phyloP scores from a whole-genome alignment of 192 early-diverging fungal species.

The Rhizophagus sp. region DNA sequence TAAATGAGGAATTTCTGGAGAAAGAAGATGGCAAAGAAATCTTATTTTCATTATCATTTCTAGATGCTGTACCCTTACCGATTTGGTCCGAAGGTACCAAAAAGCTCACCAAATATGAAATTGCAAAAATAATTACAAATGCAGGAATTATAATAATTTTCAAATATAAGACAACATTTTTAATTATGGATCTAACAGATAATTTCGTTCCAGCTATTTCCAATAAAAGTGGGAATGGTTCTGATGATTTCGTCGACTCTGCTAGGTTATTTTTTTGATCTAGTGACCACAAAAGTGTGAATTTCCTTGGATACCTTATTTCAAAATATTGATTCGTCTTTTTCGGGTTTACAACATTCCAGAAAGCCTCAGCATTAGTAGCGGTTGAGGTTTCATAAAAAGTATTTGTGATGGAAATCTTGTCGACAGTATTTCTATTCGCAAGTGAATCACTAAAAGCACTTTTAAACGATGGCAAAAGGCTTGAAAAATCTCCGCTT shows the following conservation, averaged over 20 bases:
- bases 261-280: not conserved
- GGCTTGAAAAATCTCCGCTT: not conserved
- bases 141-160: not conserved
- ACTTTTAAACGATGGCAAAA: not conserved
- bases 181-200: not conserved
- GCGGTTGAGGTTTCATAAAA: slow-evolving; percentile 7
- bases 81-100: slow-evolving; percentile 8
- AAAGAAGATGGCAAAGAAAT: not conserved
- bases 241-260: not conserved
- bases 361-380: slow-evolving; percentile 37
- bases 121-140: slow-evolving; percentile 3
- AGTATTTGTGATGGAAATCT: not conserved
- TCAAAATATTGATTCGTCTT: slow-evolving; percentile 50
- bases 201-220: not conserved
- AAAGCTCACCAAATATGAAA: not conserved
- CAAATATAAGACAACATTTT: not conserved
- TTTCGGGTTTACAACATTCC: slow-evolving; percentile 53
- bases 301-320: slow-evolving; percentile 38
- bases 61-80: not conserved
- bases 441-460: too few species aligned
- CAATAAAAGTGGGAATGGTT: not conserved
- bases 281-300: not conserved
- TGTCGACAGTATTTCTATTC: not conserved
- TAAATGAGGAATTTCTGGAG: not conserved
- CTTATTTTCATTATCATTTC: not conserved